Percentiles rank a stretch among this genome's conserved stretches.
Evolutionary conservation across 176 grass and related monocot genomes (phyloP).

Genomic region (Carex kokanica): DNA sequence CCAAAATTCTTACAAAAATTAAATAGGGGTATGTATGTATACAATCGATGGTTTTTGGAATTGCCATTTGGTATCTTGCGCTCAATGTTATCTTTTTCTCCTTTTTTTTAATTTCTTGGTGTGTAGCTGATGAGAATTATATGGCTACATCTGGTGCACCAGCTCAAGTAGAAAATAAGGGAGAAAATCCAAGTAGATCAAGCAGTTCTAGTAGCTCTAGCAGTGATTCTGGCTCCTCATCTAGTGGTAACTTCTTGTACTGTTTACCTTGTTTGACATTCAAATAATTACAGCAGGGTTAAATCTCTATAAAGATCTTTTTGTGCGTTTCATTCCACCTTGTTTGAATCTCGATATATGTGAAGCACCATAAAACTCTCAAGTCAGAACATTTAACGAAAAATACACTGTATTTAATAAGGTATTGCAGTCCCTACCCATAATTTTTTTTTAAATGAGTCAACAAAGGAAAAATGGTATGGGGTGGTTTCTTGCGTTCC

Average conservation of each 20-base stretch:
- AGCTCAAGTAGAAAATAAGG: conserved; percentile 44
- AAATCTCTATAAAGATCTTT: not conserved
- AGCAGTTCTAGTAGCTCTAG: conserved; percentile 77
- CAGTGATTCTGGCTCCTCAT: conserved; percentile 89
- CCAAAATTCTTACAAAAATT: not conserved
- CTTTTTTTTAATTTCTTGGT: not conserved
- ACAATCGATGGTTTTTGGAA: not conserved
- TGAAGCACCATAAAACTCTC: not conserved
- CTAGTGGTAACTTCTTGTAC: conserved; percentile 59
- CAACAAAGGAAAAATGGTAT: not conserved
- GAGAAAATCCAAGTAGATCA: conserved; percentile 61
- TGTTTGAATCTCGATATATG: too few relatives aligned
- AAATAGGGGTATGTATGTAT: not conserved
- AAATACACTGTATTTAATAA: not conserved
- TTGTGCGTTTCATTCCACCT: not conserved
- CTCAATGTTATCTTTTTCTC: not conserved
- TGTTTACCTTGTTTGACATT: conserved; percentile 13
- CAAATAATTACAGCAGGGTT: conserved; percentile 10
- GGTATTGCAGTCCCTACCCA: not conserved
- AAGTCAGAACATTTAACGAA: not conserved
- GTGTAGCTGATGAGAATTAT: conserved; percentile 31
- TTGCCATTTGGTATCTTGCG: not conserved
- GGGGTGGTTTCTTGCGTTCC: not conserved
- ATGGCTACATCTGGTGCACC: conserved; percentile 34
- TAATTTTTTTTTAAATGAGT: not conserved